Conservation (phyloP, 345 rosid species). For the Microthlaspi erraticum region DNA sequence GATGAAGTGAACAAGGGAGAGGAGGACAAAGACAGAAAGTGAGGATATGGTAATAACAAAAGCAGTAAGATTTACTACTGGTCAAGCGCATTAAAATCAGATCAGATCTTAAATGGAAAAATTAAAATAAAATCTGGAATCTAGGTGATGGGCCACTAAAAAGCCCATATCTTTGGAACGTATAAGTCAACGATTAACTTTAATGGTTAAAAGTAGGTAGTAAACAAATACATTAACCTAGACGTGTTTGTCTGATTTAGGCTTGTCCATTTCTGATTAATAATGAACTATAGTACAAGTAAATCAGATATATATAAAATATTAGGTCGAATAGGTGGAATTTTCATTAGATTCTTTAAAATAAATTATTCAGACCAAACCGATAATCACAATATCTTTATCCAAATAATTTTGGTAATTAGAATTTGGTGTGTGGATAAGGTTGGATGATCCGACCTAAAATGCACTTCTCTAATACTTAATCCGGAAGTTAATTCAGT, state of each 20-base stretch:
- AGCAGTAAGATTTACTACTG: constrained; percentile 1
- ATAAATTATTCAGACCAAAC: too few relatives aligned
- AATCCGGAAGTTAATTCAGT: too few relatives aligned
- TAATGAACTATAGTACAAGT: background rate
- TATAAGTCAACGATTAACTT: background rate
- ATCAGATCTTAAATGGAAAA: constrained; percentile 28
- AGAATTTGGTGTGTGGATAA: too few relatives aligned
- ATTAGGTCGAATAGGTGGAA: too few relatives aligned
- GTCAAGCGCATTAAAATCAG: constrained; percentile 40
- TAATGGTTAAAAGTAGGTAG: background rate
- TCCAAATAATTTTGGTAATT: too few relatives aligned
- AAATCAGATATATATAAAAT: too few relatives aligned
- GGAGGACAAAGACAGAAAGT: background rate
- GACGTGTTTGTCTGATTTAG: background rate
- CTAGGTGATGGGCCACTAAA: constrained; percentile 30
- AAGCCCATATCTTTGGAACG: constrained; percentile 28
- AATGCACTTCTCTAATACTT: too few relatives aligned
- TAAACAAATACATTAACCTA: background rate
- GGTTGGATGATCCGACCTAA: too few relatives aligned
- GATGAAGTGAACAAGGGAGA: background rate
- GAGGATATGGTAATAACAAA: constrained; percentile 1
- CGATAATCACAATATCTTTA: too few relatives aligned
- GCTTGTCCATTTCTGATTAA: background rate
- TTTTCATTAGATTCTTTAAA: too few relatives aligned
- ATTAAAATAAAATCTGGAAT: constrained; percentile 8